Conservation (phyloP, 805 yeast genomes). For the Metschnikowia reukaufii region DNA sequence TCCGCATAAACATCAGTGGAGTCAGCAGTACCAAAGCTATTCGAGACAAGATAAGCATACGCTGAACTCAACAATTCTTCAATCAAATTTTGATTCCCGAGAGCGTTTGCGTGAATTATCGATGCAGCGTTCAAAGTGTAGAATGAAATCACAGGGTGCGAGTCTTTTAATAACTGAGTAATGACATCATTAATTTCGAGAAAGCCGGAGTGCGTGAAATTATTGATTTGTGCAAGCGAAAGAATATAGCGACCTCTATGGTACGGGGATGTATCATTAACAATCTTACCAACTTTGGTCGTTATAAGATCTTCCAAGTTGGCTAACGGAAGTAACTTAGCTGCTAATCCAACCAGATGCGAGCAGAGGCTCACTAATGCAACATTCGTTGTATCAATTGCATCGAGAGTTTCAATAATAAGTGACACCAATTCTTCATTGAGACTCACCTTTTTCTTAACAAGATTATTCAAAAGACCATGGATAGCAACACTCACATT, state of each 20-base stretch:
- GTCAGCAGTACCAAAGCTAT: conserved; percentile 39
- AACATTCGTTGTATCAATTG: conserved; percentile 40
- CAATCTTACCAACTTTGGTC: conserved; percentile 55
- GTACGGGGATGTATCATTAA: conserved; percentile 62
- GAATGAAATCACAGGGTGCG: conserved; percentile 80
- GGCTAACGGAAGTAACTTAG: conserved; percentile 22
- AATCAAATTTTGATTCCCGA: conserved; percentile 45
- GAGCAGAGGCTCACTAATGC: conserved; percentile 50
- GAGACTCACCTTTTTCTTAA: conserved; percentile 21
- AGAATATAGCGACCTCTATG: conserved; percentile 48
- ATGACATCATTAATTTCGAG: conserved; percentile 54
- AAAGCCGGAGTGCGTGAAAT: conserved; percentile 30
- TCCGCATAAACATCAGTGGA: conserved; percentile 33
- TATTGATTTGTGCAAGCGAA: conserved; percentile 31
- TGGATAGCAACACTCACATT: conserved; percentile 68
- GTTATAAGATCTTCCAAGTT: conserved; percentile 28
- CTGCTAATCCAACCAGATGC: conserved; percentile 56
- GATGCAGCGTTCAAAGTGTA: conserved; percentile 66
- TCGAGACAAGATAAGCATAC: conserved; percentile 34
- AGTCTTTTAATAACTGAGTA: conserved; percentile 64
- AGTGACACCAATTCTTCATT: conserved; percentile 41
- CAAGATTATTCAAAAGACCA: conserved; percentile 38
- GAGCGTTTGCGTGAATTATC: conserved; percentile 54
- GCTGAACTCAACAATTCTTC: conserved; percentile 37
- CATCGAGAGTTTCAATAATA: conserved; percentile 51